A percentile compares a stretch with the other conserved stretches of the same genome.
Conservation (phyloP, 2,329 filamentous ascomycete species). For the Diaporthe sp. region DNA sequence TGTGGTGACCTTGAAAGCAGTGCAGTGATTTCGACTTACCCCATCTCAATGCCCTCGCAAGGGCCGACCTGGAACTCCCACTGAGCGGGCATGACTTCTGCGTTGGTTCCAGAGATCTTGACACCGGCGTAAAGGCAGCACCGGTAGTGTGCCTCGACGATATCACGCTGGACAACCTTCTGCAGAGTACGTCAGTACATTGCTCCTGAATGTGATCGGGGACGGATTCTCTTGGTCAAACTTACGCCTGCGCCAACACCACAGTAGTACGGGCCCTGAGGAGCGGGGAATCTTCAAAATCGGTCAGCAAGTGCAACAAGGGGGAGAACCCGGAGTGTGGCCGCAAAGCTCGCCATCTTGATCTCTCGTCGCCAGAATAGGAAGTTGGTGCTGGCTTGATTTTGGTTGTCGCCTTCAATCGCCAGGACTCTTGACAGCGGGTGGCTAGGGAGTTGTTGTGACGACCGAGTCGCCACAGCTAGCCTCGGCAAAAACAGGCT, state of each 20-base stretch:
- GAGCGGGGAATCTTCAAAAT: slow-evolving; percentile 82
- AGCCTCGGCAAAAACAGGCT: slow-evolving; percentile 1
- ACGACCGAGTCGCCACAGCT: slow-evolving; percentile 13
- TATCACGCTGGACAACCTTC: slow-evolving; percentile 98
- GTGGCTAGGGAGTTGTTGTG: background rate
- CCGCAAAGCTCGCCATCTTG: slow-evolving; percentile 5
- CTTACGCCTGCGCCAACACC: slow-evolving; percentile 86
- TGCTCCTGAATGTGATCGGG: background rate
- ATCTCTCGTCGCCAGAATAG: background rate
- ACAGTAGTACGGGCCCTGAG: slow-evolving; percentile 97
- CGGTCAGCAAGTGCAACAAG: background rate
- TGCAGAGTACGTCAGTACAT: background rate
- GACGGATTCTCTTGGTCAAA: background rate
- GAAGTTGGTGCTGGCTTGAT: background rate
- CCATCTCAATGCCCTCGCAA: slow-evolving; percentile 86
- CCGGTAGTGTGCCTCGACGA: slow-evolving; percentile 91
- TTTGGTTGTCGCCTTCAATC: background rate
- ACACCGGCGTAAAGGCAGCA: slow-evolving; percentile 82
- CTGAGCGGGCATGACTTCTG: slow-evolving; percentile 97
- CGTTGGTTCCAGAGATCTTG: slow-evolving; percentile 98
- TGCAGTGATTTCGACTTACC: slow-evolving; percentile 51
- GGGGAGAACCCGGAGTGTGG: background rate
- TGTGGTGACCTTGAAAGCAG: background rate
- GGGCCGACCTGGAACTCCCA: slow-evolving; percentile 99
- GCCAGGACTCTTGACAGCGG: slow-evolving; percentile 4